phyloP scores from a whole-genome alignment of 2,329 filamentous ascomycete species.

The Remersonia thermophila region DNA sequence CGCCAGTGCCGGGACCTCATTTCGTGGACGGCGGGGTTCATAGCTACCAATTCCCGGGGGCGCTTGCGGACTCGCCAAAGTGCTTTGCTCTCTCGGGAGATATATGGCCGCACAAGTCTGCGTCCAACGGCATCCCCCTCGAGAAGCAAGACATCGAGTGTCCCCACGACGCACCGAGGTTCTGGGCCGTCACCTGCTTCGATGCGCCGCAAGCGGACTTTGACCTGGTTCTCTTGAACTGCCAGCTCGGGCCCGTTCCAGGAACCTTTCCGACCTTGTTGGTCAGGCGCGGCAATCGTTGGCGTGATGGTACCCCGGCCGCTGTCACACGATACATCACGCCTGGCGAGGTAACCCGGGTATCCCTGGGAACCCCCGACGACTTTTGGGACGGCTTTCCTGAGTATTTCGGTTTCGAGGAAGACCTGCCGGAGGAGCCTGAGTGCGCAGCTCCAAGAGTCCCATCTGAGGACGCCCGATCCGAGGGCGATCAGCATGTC shows the following conservation, averaged over 20 bases:
- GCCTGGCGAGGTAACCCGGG: background rate
- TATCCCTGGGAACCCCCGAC: background rate
- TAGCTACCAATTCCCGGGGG: background rate
- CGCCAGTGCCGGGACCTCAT: background rate
- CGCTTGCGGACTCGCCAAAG: background rate
- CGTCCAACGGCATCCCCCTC: background rate
- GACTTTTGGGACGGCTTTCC: background rate
- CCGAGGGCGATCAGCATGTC: too few species aligned
- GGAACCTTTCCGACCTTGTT: background rate
- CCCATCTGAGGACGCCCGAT: too few species aligned
- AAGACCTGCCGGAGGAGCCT: too few species aligned
- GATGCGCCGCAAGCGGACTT: background rate
- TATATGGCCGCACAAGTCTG: background rate
- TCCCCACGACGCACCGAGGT: background rate
- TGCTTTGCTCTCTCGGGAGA: constrained; percentile 1
- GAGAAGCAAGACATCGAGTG: background rate
- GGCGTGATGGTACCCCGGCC: too few species aligned
- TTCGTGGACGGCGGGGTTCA: background rate
- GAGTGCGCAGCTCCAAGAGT: too few species aligned
- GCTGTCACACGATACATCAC: background rate
- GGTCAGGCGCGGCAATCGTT: background rate
- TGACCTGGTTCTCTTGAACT: background rate
- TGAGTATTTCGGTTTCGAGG: background rate
- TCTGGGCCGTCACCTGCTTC: background rate
- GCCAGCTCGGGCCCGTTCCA: background rate